Conservation (phyloP, 768 basidiomycete genomes). For the Botryobasidium botryosum region DNA sequence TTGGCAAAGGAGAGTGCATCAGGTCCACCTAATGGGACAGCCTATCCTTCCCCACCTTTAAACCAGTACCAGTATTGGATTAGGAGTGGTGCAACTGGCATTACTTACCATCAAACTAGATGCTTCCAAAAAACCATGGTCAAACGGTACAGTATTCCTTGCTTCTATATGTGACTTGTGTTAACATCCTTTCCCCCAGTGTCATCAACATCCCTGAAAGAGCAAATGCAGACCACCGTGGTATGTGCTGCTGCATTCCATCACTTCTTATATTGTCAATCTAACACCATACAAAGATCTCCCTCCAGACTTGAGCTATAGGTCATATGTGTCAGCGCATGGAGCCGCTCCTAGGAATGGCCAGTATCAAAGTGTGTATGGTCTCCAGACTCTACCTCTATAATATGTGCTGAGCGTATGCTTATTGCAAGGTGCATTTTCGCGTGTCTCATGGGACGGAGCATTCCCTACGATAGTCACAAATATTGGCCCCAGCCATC, state of each 20-base stretch:
- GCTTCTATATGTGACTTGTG: too few relatives aligned
- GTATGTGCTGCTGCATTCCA: too few relatives aligned
- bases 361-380: not conserved
- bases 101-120: conserved; percentile 42
- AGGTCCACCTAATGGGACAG: too few relatives aligned
- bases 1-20: too few relatives aligned
- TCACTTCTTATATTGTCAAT: conserved; percentile 34
- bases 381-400: not conserved
- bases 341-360: conserved; percentile 2
- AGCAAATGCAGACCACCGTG: conserved; percentile 25
- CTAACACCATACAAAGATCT: conserved; percentile 9
- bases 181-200: conserved; percentile 20
- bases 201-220: conserved; percentile 37
- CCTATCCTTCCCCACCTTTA: conserved; percentile 27
- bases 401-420: not conserved
- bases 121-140: conserved; percentile 25
- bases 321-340: not conserved
- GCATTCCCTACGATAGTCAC: conserved; percentile 55
- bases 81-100: conserved; percentile 21
- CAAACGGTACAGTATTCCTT: conserved; percentile 31
- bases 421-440: conserved; percentile 5
- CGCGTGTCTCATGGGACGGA: conserved; percentile 15
- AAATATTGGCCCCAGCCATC: conserved; percentile 27
- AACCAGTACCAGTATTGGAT: conserved; percentile 28
- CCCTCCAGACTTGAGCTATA: conserved; percentile 4